These are phyloP conservation scores for Candida sojae DNA, from an alignment of 1,139 yeast species.

Conservation along the genomic window DNA sequence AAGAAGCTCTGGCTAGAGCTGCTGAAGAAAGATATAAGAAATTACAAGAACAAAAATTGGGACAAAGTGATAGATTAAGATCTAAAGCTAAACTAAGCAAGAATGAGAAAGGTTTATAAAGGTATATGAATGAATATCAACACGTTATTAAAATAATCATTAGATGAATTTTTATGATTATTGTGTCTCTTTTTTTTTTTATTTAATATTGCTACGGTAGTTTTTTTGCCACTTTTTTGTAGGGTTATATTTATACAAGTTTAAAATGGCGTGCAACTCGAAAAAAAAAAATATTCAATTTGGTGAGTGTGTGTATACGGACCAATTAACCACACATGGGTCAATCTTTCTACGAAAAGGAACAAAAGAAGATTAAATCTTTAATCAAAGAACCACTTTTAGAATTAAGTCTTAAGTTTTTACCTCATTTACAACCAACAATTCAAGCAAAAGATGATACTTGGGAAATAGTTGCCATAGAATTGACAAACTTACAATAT, in stretches of 20 bases:
- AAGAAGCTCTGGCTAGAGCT: constrained; percentile 14
- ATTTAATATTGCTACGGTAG: no score
- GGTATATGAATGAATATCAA: no score
- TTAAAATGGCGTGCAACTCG: no score
- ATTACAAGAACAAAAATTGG: constrained; percentile 9
- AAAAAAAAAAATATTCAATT: neutral
- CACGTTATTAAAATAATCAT: neutral
- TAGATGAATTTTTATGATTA: neutral
- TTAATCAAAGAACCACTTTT: constrained; percentile 30
- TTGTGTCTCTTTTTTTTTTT: neutral
- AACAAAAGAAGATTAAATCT: constrained; percentile 26
- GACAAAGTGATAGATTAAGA: constrained; percentile 10
- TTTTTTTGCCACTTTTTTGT: neutral
- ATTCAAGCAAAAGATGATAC: constrained; percentile 26
- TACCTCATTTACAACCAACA: constrained; percentile 37
- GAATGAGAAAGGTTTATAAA: constrained; percentile 5
- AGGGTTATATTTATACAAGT: neutral
- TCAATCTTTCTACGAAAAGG: constrained; percentile 31
- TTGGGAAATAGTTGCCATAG: constrained; percentile 41
- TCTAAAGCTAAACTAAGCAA: constrained; percentile 9
- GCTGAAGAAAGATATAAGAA: constrained; percentile 14
- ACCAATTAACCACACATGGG: constrained; percentile 8
- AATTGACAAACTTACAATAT: constrained; percentile 16
- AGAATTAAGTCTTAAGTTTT: constrained; percentile 28
- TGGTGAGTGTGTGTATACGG: no score